Evolutionary conservation across 768 basidiomycete species (phyloP).

Genomic region (Psilocybe subaeruginosa): DNA sequence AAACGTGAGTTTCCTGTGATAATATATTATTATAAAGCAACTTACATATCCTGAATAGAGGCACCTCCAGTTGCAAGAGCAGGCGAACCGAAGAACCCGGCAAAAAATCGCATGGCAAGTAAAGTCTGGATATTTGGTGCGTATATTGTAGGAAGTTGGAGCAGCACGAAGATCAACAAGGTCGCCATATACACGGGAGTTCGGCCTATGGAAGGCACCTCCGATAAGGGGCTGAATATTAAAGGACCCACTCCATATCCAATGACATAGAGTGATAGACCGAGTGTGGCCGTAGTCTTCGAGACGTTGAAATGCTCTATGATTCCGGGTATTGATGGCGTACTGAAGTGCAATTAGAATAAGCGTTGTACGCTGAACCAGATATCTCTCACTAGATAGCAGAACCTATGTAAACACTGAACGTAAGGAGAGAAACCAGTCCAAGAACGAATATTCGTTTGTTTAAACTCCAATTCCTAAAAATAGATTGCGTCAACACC

Average conservation of each 20-base stretch:
- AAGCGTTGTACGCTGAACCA: not conserved
- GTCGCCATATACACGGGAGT: not conserved
- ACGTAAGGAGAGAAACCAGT: not conserved
- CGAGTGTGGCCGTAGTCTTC: not conserved
- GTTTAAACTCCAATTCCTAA: not conserved
- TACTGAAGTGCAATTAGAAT: not conserved
- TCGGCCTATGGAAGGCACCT: not conserved
- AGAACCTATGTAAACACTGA: not conserved
- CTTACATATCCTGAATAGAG: not conserved
- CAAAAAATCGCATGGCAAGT: not conserved
- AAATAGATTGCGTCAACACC: not conserved
- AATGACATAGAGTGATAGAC: slow-evolving; percentile 1
- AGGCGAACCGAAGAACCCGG: not conserved
- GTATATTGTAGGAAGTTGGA: not conserved
- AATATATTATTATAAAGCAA: not conserved
- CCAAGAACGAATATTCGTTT: not conserved
- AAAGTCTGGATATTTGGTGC: not conserved
- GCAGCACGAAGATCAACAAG: not conserved
- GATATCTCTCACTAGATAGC: not conserved
- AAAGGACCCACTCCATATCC: not conserved
- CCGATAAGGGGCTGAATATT: not conserved
- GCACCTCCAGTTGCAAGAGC: not conserved
- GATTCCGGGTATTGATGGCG: not conserved
- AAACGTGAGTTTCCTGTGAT: not conserved
- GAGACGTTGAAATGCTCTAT: not conserved